Conservation (phyloP, 495 filamentous ascomycete genomes). For the Penicillium turbatum region DNA sequence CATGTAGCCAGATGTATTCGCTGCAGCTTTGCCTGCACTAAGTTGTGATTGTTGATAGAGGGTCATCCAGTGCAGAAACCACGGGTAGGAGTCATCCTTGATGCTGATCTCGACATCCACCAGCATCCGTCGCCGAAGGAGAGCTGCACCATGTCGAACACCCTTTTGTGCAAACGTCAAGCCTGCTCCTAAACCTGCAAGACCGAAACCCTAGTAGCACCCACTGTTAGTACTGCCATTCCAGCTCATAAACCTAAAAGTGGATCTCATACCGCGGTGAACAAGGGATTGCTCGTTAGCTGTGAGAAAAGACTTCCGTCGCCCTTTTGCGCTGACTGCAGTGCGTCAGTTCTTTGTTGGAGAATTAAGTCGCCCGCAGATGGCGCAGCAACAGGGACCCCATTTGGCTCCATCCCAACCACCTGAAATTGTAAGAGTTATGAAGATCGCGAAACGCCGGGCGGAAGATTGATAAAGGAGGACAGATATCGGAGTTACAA, state of each 20-base stretch:
- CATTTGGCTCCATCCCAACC: constrained; percentile 42
- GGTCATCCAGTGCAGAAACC: constrained; percentile 93
- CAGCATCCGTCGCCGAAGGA: constrained; percentile 80
- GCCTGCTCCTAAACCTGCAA: constrained; percentile 78
- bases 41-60: constrained; percentile 63
- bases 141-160: constrained; percentile 58
- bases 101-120: constrained; percentile 93
- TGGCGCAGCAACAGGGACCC: constrained; percentile 29
- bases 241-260: background rate
- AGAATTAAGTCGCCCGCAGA: constrained; percentile 38
- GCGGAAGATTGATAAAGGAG: constrained; percentile 24
- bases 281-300: constrained; percentile 62
- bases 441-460: constrained; percentile 10
- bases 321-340: constrained; percentile 26
- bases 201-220: constrained; percentile 63
- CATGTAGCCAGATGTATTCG: constrained; percentile 41
- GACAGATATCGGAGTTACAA: constrained; percentile 30
- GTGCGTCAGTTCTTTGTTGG: constrained; percentile 37
- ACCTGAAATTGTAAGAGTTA: constrained; percentile 2
- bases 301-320: constrained; percentile 49
- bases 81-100: constrained; percentile 87
- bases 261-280: constrained; percentile 53
- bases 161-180: constrained; percentile 72
- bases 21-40: constrained; percentile 32
- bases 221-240: background rate